Percentiles rank a stretch among this genome's conserved stretches.
Evolutionary conservation across 108 stramenopile species (phyloP).

Genomic region (Discostella stelligeroides): DNA sequence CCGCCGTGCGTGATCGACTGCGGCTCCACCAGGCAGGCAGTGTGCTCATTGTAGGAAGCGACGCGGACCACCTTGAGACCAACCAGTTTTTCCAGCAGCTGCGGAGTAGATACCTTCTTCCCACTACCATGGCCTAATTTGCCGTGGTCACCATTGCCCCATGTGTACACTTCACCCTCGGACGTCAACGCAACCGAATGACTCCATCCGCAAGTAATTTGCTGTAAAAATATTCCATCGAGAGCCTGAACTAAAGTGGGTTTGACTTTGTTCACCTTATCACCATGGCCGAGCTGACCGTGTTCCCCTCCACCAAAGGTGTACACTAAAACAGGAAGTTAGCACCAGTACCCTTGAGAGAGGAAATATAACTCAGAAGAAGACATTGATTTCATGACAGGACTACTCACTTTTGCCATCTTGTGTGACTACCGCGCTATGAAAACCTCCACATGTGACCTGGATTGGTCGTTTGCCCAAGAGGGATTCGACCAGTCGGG

Average conservation of each 20-base stretch:
- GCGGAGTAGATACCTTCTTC: slow-evolving; percentile 87
- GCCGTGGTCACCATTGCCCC: slow-evolving; percentile 85
- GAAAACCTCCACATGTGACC: slow-evolving; percentile 91
- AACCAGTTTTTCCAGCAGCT: slow-evolving; percentile 86
- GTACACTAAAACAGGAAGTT: no score
- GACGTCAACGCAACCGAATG: slow-evolving; percentile 90
- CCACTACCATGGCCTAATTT: slow-evolving; percentile 91
- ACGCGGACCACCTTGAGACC: slow-evolving; percentile 88
- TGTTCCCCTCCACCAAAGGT: slow-evolving; percentile 93
- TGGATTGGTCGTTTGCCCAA: slow-evolving; percentile 75
- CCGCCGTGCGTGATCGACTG: slow-evolving; percentile 60
- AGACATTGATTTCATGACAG: not conserved
- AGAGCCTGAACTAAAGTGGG: slow-evolving; percentile 86
- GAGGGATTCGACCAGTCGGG: slow-evolving; percentile 82
- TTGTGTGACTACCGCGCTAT: slow-evolving; percentile 88
- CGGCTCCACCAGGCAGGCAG: slow-evolving; percentile 90
- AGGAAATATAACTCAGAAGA: not conserved
- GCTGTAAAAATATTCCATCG: slow-evolving; percentile 70
- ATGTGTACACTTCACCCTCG: slow-evolving; percentile 81
- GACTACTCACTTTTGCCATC: slow-evolving; percentile 63
- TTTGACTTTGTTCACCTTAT: slow-evolving; percentile 86
- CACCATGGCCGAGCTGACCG: slow-evolving; percentile 92
- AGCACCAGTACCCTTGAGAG: not conserved
- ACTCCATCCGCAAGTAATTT: slow-evolving; percentile 95
- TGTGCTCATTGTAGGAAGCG: slow-evolving; percentile 98